A percentile compares a stretch with the other conserved stretches of the same genome.
phyloP scores from a whole-genome alignment of 75 land plant genomes.

The Chamaecyparis obtusa region DNA sequence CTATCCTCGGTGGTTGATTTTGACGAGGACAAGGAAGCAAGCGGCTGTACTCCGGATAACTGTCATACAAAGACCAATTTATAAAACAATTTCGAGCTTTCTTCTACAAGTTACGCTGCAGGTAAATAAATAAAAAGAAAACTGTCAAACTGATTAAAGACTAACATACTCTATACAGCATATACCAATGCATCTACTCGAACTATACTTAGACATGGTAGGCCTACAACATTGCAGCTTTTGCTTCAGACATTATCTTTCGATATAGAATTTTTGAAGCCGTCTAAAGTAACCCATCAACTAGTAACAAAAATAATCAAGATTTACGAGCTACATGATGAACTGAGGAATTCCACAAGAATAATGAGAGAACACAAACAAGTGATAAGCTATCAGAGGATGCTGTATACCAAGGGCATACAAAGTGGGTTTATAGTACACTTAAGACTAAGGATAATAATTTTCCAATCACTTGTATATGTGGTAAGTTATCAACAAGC shows the following conservation, averaged over 20 bases:
- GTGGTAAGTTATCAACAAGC: neutral
- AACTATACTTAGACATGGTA: neutral
- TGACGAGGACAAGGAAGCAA: conserved; percentile 83
- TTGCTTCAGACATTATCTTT: neutral
- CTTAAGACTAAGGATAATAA: neutral
- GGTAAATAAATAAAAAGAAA: neutral
- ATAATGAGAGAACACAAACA: neutral
- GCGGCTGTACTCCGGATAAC: conserved; percentile 49
- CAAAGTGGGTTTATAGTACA: neutral
- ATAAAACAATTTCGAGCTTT: neutral
- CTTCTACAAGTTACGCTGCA: neutral
- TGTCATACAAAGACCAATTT: conserved; percentile 10
- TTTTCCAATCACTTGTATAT: neutral
- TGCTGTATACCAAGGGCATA: too few species aligned
- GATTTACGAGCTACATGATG: neutral
- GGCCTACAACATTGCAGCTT: neutral
- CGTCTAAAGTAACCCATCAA: neutral
- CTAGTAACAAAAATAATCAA: neutral
- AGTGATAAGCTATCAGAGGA: neutral
- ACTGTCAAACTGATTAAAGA: neutral
- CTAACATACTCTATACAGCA: neutral
- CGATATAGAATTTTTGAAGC: neutral
- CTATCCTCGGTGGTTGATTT: conserved; percentile 63
- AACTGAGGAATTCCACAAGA: neutral
- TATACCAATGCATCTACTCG: neutral